Percentiles rank a stretch among this genome's conserved stretches.
Evolutionary conservation across 345 rosid genomes (phyloP).

Genomic region (Acer campestre): DNA sequence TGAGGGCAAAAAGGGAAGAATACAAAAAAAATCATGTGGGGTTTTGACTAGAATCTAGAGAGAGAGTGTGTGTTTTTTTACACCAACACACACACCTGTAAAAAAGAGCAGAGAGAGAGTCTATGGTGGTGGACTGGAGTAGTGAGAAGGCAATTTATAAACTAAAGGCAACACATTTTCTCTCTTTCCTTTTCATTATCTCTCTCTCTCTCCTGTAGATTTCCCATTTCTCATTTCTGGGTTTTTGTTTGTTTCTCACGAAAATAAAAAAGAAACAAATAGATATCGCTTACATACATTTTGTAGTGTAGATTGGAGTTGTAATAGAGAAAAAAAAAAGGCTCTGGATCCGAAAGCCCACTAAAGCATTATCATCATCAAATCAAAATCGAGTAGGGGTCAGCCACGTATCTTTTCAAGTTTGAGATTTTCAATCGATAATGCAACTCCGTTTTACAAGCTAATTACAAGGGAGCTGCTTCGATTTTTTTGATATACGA

Average conservation of each 20-base stretch:
- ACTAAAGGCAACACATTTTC: background rate
- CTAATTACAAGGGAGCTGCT: background rate
- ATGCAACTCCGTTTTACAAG: constrained; percentile 2
- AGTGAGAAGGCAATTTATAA: background rate
- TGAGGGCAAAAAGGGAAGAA: background rate
- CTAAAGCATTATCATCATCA: background rate
- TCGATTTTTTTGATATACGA: background rate
- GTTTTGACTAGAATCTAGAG: background rate
- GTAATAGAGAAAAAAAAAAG: background rate
- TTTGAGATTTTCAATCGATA: background rate
- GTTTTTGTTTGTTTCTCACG: background rate
- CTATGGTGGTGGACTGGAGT: background rate
- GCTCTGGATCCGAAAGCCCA: constrained; percentile 14
- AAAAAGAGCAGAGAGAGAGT: background rate
- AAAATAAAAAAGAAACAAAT: background rate
- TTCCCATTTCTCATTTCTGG: constrained; percentile 19
- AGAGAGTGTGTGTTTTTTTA: background rate
- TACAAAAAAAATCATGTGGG: background rate
- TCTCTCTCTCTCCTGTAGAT: background rate
- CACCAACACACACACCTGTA: background rate
- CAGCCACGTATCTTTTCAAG: background rate
- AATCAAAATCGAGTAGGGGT: background rate
- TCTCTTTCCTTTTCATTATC: background rate
- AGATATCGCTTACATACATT: background rate
- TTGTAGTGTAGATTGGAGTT: background rate